Evolutionary conservation across 345 rosid genomes (phyloP).

Genomic region (Rhodamnia rubescens): DNA sequence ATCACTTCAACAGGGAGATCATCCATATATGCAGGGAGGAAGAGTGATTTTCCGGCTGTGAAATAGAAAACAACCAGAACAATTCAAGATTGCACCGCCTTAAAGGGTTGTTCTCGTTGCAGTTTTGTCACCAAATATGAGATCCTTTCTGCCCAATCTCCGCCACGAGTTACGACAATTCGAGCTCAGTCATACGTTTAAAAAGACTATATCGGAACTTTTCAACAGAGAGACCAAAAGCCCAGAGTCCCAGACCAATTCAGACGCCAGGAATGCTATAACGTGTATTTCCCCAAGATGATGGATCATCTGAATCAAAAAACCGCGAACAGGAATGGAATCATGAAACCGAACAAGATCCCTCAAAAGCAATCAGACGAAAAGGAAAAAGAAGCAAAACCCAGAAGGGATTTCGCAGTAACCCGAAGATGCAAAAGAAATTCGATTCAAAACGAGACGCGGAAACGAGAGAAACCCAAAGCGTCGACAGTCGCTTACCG

Average conservation of each 20-base stretch:
- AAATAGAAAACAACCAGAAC: background rate
- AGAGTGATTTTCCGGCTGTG: background rate
- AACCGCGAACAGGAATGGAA: background rate
- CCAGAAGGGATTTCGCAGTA: background rate
- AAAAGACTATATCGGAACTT: background rate
- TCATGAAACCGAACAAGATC: background rate
- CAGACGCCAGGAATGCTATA: background rate
- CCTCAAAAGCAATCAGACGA: background rate
- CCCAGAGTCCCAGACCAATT: background rate
- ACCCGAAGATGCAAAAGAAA: background rate
- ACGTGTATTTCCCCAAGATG: background rate
- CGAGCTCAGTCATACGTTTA: background rate
- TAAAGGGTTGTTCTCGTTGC: background rate
- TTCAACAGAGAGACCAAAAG: background rate
- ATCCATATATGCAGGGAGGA: slow-evolving; percentile 30
- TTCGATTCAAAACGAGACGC: background rate
- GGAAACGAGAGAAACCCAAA: background rate
- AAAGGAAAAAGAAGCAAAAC: background rate
- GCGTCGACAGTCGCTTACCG: background rate
- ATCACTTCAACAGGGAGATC: slow-evolving; percentile 81
- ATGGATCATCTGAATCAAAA: background rate
- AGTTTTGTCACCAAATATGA: background rate
- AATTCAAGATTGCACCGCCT: background rate
- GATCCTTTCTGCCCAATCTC: background rate
- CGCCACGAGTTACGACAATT: background rate